Conservation (phyloP, 257 asterid species). For the Mitragyna speciosa region DNA sequence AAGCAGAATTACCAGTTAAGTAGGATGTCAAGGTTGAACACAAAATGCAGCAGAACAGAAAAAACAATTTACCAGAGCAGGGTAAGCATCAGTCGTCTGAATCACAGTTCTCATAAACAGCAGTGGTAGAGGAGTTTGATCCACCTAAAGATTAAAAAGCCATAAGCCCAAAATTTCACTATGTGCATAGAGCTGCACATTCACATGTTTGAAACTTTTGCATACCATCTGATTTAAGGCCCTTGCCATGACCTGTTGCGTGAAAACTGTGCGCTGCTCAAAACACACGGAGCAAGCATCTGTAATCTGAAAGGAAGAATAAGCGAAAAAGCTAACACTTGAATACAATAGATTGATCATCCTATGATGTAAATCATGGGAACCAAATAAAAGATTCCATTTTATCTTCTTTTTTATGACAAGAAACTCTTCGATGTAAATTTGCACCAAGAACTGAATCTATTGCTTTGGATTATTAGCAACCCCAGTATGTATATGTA, state of each 20-base stretch:
- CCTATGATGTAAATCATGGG: not conserved
- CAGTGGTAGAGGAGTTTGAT: constrained; percentile 86
- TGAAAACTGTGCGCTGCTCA: constrained; percentile 99
- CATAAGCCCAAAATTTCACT: constrained; percentile 6
- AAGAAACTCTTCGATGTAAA: not conserved
- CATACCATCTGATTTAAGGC: constrained; percentile 92
- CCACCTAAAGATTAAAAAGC: constrained; percentile 50
- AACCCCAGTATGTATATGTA: not conserved
- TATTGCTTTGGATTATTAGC: not conserved
- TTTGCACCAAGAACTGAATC: not conserved
- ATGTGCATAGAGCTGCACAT: not conserved
- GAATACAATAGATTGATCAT: not conserved
- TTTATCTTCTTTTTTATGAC: no score
- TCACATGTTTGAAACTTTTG: constrained; percentile 1
- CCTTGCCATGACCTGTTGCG: constrained; percentile 87
- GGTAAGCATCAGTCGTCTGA: constrained; percentile 96
- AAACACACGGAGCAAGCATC: constrained; percentile 98
- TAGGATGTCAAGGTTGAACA: not conserved
- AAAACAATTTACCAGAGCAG: constrained; percentile 67
- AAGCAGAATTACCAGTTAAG: not conserved
- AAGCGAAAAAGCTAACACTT: constrained; percentile 1
- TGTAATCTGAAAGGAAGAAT: constrained; percentile 58
- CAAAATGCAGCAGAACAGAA: not conserved
- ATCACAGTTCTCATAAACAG: constrained; percentile 98
- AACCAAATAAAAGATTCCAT: not conserved